Evolutionary conservation across 1,284 basidiomycete species (phyloP).

Genomic region (Trichosporon sp.): DNA sequence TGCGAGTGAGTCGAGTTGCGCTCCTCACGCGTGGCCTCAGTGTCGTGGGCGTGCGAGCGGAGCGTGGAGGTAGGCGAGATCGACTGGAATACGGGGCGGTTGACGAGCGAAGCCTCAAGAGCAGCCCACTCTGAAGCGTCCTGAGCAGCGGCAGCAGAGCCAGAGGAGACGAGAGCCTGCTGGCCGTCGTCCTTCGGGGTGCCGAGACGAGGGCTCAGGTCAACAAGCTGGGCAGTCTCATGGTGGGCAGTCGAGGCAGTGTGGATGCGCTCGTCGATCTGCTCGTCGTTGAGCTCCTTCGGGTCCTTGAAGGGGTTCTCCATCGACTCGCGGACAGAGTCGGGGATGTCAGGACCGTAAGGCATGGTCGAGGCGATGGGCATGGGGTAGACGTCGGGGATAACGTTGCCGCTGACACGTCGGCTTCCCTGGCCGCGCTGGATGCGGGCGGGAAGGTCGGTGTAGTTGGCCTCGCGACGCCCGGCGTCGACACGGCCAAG

Average conservation of each 20-base stretch:
- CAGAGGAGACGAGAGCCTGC: conserved; percentile 12
- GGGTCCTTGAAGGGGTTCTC: conserved; percentile 6
- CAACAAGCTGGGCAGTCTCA: conserved; percentile 16
- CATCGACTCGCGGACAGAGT: conserved; percentile 1
- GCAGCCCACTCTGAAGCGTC: conserved; percentile 36
- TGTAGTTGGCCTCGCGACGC: conserved; percentile 21
- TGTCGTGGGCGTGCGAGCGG: conserved; percentile 31
- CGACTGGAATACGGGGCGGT: conserved; percentile 41
- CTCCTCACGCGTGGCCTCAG: neutral
- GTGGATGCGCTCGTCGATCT: conserved; percentile 3
- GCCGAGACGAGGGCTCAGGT: conserved; percentile 23
- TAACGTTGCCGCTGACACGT: conserved; percentile 5
- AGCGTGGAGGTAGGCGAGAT: conserved; percentile 41
- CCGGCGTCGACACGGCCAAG: conserved; percentile 46
- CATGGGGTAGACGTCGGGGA: conserved; percentile 21
- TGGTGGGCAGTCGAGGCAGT: conserved; percentile 3
- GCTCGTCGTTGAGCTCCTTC: conserved; percentile 5
- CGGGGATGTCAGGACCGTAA: conserved; percentile 14
- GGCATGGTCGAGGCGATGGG: conserved; percentile 24
- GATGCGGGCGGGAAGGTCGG: conserved; percentile 15
- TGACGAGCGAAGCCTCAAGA: conserved; percentile 31
- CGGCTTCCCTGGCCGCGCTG: conserved; percentile 6
- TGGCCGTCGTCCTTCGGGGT: conserved; percentile 19
- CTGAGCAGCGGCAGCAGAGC: conserved; percentile 10
- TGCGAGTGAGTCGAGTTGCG: conserved; percentile 2